These are phyloP conservation scores for Acorus gramineus DNA, from an alignment of 106 monocot species.

Conservation along the genomic window DNA sequence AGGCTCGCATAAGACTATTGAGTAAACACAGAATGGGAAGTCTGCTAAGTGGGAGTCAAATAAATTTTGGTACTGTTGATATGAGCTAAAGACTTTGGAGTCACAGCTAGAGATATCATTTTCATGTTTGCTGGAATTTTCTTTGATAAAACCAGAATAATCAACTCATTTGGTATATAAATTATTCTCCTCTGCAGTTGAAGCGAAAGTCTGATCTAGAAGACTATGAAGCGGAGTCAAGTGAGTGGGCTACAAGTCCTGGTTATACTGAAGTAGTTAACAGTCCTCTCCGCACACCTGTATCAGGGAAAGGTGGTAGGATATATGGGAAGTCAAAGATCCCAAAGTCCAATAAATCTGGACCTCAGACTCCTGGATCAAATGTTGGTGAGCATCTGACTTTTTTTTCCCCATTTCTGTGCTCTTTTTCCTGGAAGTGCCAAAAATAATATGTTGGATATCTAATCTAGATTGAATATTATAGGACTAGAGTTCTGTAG, in stretches of 20 bases:
- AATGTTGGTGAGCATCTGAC: constrained; percentile 36
- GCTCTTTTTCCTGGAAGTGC: not conserved
- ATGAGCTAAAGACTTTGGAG: no score
- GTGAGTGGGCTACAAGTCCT: constrained; percentile 47
- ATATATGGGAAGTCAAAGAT: constrained; percentile 27
- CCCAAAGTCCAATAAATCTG: constrained; percentile 31
- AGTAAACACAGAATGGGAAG: no score
- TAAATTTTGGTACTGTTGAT: no score
- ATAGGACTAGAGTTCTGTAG: no score
- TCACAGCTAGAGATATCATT: no score
- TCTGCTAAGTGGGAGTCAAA: no score
- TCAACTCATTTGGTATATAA: no score
- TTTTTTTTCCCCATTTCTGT: not conserved
- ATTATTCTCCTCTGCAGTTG: constrained; percentile 27
- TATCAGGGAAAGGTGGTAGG: constrained; percentile 52
- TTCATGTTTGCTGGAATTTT: no score
- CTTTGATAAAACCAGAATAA: no score
- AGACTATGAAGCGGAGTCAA: constrained; percentile 56
- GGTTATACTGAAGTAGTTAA: constrained; percentile 40
- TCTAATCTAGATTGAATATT: not conserved
- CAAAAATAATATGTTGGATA: not conserved
- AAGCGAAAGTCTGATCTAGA: constrained; percentile 56
- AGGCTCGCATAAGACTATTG: no score
- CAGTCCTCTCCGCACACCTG: constrained; percentile 52
- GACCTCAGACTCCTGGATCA: constrained; percentile 55